Base-by-base conservation (phyloP, 139 green algal genomes). In the Volvox reticuliferus region DNA sequence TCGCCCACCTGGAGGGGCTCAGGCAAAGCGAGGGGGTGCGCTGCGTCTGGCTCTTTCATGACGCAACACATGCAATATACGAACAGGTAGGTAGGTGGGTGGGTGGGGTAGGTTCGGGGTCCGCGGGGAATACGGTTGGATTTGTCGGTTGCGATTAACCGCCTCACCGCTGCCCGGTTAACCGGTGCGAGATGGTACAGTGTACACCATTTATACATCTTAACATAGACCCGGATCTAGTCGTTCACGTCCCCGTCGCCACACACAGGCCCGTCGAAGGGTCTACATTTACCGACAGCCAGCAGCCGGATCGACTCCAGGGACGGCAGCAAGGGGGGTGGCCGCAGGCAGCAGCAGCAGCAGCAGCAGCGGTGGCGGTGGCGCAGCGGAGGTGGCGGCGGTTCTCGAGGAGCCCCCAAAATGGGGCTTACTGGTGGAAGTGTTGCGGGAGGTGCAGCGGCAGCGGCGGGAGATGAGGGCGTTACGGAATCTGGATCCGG, bases 391-490 rank as follows among this genome's bases (percentile, higher is more conserved):
- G 69, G 82, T 99, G 0, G 94, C 94, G 68, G 92, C 96, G 13
- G 93, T 98, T 26, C 91, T 99, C 79, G 97, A 99, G 88, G 89
- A 95, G 89, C 94, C 96, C 79, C 97, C 97, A 61, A 99, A 99
- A 90, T 99, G 98, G 98, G 91, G 82, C 0, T 62, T 97, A 79
- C 90, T 99, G 79, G 79, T 91, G 62, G 94, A 85, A 32, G 86
- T 90, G 86, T 61, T 90, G 50, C 9, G 21, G 63, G 94, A 95
- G 85, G 79, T 96, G 24, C 85, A 95, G 88, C 30, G 78, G 37
- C 83, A 95, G 90, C 68, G 89, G 67, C 16, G 76, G 32, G n/a
- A 77, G 78, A 79, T 91, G n/a, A 84, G 88, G 78, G 12, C 71
- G 30, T 82, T 79, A 32, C 55, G 33, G 73, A 63, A 35, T 55